These are phyloP conservation scores for Hansenula lynferdii DNA, from an alignment of 1,139 yeast species.

Conservation along the genomic window DNA sequence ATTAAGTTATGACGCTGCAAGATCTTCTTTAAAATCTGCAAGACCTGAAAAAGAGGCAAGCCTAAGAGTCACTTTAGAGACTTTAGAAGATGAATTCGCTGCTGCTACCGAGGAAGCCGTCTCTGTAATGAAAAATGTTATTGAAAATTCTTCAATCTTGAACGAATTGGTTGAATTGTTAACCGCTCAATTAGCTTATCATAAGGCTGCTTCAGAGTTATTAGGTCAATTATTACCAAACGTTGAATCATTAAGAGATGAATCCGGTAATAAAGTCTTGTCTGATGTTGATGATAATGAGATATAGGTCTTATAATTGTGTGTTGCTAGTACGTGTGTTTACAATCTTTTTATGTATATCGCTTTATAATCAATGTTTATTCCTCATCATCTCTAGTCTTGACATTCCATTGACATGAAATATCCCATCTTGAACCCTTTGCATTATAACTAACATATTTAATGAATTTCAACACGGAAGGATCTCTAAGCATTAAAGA, in stretches of 20 bases:
- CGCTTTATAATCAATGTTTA: neutral
- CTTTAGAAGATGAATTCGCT: constrained; percentile 87
- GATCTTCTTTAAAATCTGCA: constrained; percentile 63
- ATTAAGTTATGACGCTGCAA: constrained; percentile 74
- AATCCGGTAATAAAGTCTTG: constrained; percentile 32
- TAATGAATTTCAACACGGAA: constrained; percentile 81
- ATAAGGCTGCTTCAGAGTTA: constrained; percentile 69
- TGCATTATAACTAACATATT: constrained; percentile 86
- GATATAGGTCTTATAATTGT: constrained; percentile 5
- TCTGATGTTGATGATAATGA: constrained; percentile 24
- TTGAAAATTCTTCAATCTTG: constrained; percentile 69
- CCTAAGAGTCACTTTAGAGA: constrained; percentile 73
- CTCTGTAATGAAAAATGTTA: constrained; percentile 75
- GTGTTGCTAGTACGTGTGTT: neutral
- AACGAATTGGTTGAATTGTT: constrained; percentile 66
- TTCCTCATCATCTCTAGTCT: constrained; percentile 34
- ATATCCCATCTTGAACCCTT: constrained; percentile 94
- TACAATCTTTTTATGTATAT: neutral
- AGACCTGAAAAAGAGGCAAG: constrained; percentile 74
- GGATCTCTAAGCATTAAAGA: constrained; percentile 79
- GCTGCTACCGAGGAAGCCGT: constrained; percentile 90
- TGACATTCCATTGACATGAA: constrained; percentile 73
- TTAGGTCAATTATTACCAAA: constrained; percentile 64
- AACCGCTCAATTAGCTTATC: constrained; percentile 80
- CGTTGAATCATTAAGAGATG: constrained; percentile 57